Base-by-base conservation (phyloP, 257 asterid genomes). In the Nyctanthes arbortristis region DNA sequence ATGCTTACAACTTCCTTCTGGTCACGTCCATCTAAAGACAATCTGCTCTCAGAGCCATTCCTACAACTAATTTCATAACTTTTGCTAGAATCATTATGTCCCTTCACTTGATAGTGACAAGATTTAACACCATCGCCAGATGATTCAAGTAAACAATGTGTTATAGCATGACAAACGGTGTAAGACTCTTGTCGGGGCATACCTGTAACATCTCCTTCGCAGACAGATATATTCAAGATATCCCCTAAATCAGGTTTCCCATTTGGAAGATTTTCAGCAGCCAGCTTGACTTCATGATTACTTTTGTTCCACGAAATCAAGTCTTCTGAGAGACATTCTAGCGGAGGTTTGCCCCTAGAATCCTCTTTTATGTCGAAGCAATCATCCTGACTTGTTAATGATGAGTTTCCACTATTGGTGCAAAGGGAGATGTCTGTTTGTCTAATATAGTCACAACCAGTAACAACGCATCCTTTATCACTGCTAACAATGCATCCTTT, bases 131-230 rank as follows among this genome's bases (percentile, higher is more conserved):
- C 89, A 72, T 78, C 82, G 61, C 73, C 54, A 68, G 94, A 89
- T 37, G 96, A 91, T 76, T 94, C 99, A 68, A 91, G 97, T 54
- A 94, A 67, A 61, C 70, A 82, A 76, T 76, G 88, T 32, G 75
- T 79, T 61, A 82, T 77, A 61, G 64, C 60, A 65, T 58, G 69
- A 78, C 76, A 39, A 61, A 79, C 68, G 69, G 84, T 73, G 32
- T 49, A 72, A 52, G 80, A 45, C 33, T 74, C 74, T 52, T 79
- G 81, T 28, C 70, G 79, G 28, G 84, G 73, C 25, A 70, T 59
- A 67, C 80, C 80, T 39, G 84, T 76, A 68, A 76, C 70, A 70
- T 60, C 20, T 40, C 22, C 52, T 14, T 40, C 52, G 20, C 52
- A 40, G 52, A 40, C 52, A 40, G 82, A 72, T 31, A 68, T 56